phyloP scores from a whole-genome alignment of 176 grass and related monocot species.

The Musa troglodytarum region DNA sequence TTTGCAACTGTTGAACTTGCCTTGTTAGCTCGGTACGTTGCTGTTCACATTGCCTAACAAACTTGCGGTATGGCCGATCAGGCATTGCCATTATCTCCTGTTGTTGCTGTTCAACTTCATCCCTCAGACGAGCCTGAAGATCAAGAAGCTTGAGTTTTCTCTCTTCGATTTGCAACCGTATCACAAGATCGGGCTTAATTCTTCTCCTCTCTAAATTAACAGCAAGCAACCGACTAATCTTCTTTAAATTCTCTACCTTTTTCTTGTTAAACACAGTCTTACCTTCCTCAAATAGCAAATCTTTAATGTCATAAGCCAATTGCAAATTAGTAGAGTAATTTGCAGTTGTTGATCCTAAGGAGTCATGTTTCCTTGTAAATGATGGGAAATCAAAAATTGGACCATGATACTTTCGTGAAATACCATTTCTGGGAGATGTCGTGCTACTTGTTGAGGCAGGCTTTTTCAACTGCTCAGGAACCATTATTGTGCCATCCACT shows the following conservation, averaged over 20 bases:
- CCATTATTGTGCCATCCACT: neutral
- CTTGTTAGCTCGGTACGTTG: slow-evolving; percentile 59
- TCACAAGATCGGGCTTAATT: slow-evolving; percentile 79
- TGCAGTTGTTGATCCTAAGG: slow-evolving; percentile 32
- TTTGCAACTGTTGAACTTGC: slow-evolving; percentile 76
- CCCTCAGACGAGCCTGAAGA: slow-evolving; percentile 60
- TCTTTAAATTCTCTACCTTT: slow-evolving; percentile 69
- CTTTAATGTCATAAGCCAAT: slow-evolving; percentile 80
- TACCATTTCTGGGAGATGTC: slow-evolving; percentile 33
- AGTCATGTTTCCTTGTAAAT: slow-evolving; percentile 79
- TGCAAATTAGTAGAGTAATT: slow-evolving; percentile 63
- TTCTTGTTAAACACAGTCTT: slow-evolving; percentile 66
- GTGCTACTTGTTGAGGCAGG: slow-evolving; percentile 37
- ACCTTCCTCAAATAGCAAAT: slow-evolving; percentile 77
- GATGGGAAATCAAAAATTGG: slow-evolving; percentile 89
- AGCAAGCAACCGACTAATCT: slow-evolving; percentile 69
- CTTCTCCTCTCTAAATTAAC: slow-evolving; percentile 88
- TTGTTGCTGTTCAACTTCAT: slow-evolving; percentile 83
- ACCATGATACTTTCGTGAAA: slow-evolving; percentile 72
- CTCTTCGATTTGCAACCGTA: slow-evolving; percentile 90
- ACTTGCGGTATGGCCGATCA: slow-evolving; percentile 79
- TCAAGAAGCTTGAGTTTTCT: slow-evolving; percentile 78
- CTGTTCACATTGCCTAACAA: slow-evolving; percentile 81
- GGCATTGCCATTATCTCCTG: slow-evolving; percentile 94
- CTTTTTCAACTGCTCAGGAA: slow-evolving; percentile 61